Base-by-base conservation (phyloP, 2,329 filamentous ascomycete species). In the Colletotrichum tofieldiae region DNA sequence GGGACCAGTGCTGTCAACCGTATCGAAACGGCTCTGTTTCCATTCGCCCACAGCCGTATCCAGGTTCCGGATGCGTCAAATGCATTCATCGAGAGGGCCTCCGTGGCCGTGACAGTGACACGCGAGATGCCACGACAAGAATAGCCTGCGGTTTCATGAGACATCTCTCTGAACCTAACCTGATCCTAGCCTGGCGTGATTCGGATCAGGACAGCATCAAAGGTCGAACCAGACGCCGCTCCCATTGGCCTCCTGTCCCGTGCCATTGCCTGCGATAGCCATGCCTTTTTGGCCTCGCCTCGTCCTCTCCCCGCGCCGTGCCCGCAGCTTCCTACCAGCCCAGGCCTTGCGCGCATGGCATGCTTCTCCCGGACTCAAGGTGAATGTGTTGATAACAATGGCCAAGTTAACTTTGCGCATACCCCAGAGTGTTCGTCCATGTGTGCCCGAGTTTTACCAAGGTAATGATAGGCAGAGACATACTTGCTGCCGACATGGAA, bases 361-460 rank as follows among this genome's bases (percentile, higher is more conserved):
- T 63, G 69, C 69, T 37, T 39, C 52, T 58, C 65, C 69, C 32
- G 23, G 65, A 26, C 59, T 52, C 65, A 45, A 37, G 16, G 56
- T 29, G 14, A 47, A 51, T 62, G 35, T 32, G 29, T 55, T 26
- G 41, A 67, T 23, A 32, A 51, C 68, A 59, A 65, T 39, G 65
- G 47, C 65, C 58, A 45, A 37, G 65, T 65, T 59, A 56, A 26
- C 51, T 69, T 69, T 72, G 69, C 52, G 58, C 59, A 69, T 64
- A 69, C 65, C 69, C 69, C 59, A 55, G 65, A 72, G 65, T 64
- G 69, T 72, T 69, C 65, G 45, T 69, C 69, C 59, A 68, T 63
- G 29, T 35, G 68, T 66, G 11, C 29, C 41, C 56, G 32, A 37
- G 37, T 49, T 35, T 43, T 54, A 14, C 37, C 65, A 63, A 35